Base-by-base conservation (phyloP, 495 filamentous ascomycete genomes). In the Delitschia confertaspora region DNA sequence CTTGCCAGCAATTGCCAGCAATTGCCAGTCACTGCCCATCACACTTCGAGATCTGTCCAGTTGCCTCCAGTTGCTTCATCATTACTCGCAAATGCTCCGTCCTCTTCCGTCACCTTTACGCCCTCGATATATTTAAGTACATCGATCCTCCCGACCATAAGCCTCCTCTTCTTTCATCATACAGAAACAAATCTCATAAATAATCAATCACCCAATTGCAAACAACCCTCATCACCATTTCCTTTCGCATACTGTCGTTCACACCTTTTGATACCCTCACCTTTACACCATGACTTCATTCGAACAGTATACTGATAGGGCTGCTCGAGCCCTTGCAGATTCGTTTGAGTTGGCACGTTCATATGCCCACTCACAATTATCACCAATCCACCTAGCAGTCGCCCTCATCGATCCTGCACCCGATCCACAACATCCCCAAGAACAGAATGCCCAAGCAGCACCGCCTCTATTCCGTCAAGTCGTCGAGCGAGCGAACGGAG, bases 221-320 rank as follows among this genome's bases (percentile, higher is more conserved):
- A n/a, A n/a, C n/a, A n/a, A n/a, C n/a, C n/a, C n/a, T n/a, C n/a
- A n/a, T n/a, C n/a, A n/a, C n/a, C n/a, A n/a, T n/a, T n/a, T n/a
- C n/a, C n/a, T n/a, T n/a, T n/a, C n/a, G n/a, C n/a, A n/a, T n/a
- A n/a, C n/a, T n/a, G n/a, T n/a, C n/a, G n/a, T n/a, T n/a, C n/a
- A n/a, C n/a, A n/a, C n/a, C 6, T 24, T 7, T 24, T 24, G 19
- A 24, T 7, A 20, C 17, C 36, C 21, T 39, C 16, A 38, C 17
- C 9, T 22, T n/a, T 5, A 38, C 35, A 6, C 23, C 29, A 71
- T 70, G 68, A 56, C 68, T 36, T 64, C 63, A 0, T 57, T 58
- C 30, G 81, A 83, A 77, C 79, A 93, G 56, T 93, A 93, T 58
- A 98, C 91, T 46, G 91, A 96, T 60, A 72, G 85, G 65, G 91